These are phyloP conservation scores for Pleodorina starrii DNA, from an alignment of 139 green algal genomes.

Conservation along the genomic window DNA sequence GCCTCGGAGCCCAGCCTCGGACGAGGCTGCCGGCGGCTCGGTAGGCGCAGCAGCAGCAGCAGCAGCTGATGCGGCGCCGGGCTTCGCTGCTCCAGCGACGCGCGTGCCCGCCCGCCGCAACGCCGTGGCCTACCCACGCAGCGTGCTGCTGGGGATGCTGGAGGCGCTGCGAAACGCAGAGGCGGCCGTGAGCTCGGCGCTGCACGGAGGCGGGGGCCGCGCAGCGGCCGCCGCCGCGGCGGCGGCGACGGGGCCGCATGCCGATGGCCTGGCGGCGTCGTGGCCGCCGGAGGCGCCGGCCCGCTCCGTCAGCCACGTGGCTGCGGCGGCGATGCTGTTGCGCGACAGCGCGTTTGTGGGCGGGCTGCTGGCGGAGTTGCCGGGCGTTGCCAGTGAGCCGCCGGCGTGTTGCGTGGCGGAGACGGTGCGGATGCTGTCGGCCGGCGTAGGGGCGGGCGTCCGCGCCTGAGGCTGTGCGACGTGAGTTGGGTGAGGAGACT, in stretches of 20 bases:
- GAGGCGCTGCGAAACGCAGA: neutral
- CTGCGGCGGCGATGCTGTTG: neutral
- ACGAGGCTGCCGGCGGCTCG: neutral
- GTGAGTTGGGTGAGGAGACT: too few relatives aligned
- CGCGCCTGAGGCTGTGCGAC: too few relatives aligned
- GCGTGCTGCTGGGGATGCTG: slow-evolving; percentile 11
- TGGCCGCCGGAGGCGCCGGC: neutral
- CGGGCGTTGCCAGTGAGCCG: neutral
- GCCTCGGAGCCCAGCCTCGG: neutral
- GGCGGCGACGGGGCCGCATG: too few relatives aligned
- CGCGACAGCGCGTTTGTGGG: neutral
- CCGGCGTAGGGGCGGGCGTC: neutral
- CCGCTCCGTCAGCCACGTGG: neutral
- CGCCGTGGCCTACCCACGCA: slow-evolving; percentile 9
- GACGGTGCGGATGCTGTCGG: neutral
- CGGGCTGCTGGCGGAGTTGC: neutral
- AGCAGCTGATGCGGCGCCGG: neutral
- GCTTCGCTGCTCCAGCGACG: too few relatives aligned
- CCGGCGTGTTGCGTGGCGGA: slow-evolving; percentile 1
- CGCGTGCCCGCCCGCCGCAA: slow-evolving; percentile 23
- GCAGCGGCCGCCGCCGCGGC: neutral
- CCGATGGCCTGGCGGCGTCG: too few relatives aligned
- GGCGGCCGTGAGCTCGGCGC: neutral
- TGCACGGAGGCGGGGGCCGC: neutral
- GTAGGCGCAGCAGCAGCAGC: neutral